Evolutionary conservation across 1,139 yeast genomes (phyloP).

Genomic region (Kodamaea fungicola): DNA sequence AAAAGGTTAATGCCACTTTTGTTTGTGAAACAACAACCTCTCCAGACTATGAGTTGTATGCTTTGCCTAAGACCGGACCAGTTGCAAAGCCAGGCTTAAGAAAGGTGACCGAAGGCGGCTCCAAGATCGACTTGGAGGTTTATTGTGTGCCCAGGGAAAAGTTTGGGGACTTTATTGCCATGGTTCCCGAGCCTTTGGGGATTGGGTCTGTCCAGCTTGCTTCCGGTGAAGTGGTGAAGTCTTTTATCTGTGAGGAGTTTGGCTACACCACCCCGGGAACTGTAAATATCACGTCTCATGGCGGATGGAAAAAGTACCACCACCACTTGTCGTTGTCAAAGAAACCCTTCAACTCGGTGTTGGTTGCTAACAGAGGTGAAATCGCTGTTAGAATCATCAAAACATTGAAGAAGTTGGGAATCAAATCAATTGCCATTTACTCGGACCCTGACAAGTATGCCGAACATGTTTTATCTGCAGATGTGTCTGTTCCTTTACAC

Average conservation of each 20-base stretch:
- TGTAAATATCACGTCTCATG: constrained; percentile 72
- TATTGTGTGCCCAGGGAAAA: constrained; percentile 74
- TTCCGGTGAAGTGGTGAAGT: constrained; percentile 80
- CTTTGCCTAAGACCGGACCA: constrained; percentile 79
- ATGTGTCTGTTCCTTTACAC: constrained; percentile 70
- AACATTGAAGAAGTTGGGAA: constrained; percentile 76
- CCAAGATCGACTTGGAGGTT: constrained; percentile 67
- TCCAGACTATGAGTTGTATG: constrained; percentile 70
- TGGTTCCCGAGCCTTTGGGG: constrained; percentile 94
- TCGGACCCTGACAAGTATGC: constrained; percentile 90
- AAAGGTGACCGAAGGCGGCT: constrained; percentile 56
- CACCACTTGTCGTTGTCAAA: constrained; percentile 28
- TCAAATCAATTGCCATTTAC: constrained; percentile 80
- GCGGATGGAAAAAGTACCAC: constrained; percentile 83
- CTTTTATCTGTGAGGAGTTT: constrained; percentile 88
- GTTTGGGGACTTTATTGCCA: constrained; percentile 77
- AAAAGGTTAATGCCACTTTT: constrained; percentile 77
- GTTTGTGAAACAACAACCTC: constrained; percentile 67
- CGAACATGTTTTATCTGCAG: constrained; percentile 80
- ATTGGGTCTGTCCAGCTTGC: constrained; percentile 86
- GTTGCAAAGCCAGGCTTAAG: constrained; percentile 85
- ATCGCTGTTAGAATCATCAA: constrained; percentile 91
- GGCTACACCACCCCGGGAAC: constrained; percentile 75
- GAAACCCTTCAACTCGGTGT: constrained; percentile 75
- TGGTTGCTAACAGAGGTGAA: constrained; percentile 97